Base-by-base conservation (phyloP, 371 early-diverging fungal species). In the Chytridium lagenaria region DNA sequence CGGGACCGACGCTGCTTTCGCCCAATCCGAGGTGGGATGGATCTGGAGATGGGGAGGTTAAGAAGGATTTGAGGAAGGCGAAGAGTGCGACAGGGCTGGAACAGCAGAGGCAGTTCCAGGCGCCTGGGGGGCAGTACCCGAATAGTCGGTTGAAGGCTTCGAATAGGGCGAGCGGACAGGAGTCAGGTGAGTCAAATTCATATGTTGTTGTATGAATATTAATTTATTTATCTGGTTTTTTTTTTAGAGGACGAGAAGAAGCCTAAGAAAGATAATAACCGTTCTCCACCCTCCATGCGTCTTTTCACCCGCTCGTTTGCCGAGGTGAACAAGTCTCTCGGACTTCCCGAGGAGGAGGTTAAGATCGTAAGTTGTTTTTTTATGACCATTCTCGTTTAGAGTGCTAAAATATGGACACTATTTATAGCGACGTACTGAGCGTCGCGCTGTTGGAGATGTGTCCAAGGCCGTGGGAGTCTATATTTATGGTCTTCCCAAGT, bases 401-500 rank as follows among this genome's bases (percentile, higher is more conserved):
- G 55, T n/a, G 23, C 55, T 52, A n/a, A 52, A 7, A 44, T 52
- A 52, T 52, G 5, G 12, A 23, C 26, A 22, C 55, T 44, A 7
- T 44, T 44, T n/a, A 19, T 26, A 52, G 26, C 55, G 55, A 7
- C 55, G 55, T 23, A 22, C 55, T 5, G 55, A 52, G 7, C 55
- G 55, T 23, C 44, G 44, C 44, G 44, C 12, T 7, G 44, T 12
- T 7, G 19, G 55, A n/a, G 55, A 52, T 26, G 55, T 52, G 12
- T 52, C 72, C 2, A 72, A 74, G 31, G 37, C 78, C 50, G 36
- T 67, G 44, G 81, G 79, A 19, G 26, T 81, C 22, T 74, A 71
- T 68, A 69, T 81, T 50, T 74, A 69, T 39, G 76, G 77, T 0
- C 69, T 81, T 12, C 79, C 81, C 68, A 66, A 75, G 2, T 69